Evolutionary conservation across 2,329 filamentous ascomycete genomes (phyloP).

Genomic region (Knoxdaviesia capensis): DNA sequence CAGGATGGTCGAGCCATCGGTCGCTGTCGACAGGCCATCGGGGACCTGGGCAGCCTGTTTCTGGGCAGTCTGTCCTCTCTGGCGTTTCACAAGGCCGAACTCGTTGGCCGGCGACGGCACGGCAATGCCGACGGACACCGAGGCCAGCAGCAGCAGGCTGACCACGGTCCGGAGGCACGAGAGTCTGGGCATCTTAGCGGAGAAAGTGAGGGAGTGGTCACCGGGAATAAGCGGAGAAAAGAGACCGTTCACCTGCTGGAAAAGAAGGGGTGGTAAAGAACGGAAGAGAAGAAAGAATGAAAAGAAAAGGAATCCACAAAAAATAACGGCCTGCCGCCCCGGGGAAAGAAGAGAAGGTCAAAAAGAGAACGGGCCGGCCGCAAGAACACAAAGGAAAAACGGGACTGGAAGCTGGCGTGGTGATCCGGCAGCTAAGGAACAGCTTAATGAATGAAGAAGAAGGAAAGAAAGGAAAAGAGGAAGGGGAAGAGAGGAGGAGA

Average conservation of each 20-base stretch:
- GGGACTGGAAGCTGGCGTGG: background rate
- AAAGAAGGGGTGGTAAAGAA: background rate
- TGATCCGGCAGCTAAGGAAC: constrained; percentile 2
- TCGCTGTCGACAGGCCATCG: constrained; percentile 19
- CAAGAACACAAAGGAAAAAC: constrained; percentile 1
- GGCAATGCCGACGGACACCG: too few species aligned
- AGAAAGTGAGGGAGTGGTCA: too few species aligned
- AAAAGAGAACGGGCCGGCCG: constrained; percentile 1
- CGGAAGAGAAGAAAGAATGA: background rate
- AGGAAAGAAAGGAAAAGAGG: constrained; percentile 2
- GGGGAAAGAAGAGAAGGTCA: background rate
- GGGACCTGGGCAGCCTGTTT: constrained; percentile 2
- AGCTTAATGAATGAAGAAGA: constrained; percentile 1
- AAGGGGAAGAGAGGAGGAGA: background rate
- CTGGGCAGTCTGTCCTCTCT: constrained; percentile 1
- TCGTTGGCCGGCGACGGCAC: too few species aligned
- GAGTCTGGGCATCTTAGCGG: too few species aligned
- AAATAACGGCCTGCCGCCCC: background rate
- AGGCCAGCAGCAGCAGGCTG: too few species aligned
- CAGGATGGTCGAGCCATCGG: constrained; percentile 33
- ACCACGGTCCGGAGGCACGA: too few species aligned
- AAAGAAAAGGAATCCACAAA: background rate
- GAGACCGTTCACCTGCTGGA: constrained; percentile 1
- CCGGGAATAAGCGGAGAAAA: constrained; percentile 1
- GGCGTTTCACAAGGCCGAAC: too few species aligned